Base-by-base conservation (phyloP, 1,284 basidiomycete genomes). In the Albatrellus sp. region DNA sequence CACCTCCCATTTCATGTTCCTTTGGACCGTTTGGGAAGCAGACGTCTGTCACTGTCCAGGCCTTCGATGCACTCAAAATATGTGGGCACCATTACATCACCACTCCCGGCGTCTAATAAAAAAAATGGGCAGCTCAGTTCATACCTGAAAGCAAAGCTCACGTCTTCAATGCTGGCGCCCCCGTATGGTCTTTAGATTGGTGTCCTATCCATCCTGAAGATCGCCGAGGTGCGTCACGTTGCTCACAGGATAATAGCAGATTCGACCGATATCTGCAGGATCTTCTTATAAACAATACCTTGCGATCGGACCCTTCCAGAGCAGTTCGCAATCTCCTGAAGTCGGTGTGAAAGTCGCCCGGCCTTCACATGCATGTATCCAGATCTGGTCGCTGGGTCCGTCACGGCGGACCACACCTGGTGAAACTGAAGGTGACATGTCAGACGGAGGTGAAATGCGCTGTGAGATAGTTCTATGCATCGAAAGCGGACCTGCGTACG, bases 141-240 rank as follows among this genome's bases (percentile, higher is more conserved):
- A 63, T 74, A 38, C 60, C 70, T 2, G 70, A 66, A 33, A 74
- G 71, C 48, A 63, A 69, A 28, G 68, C 78, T 0, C 72, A 82
- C 50, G 65, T 90, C 0, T 81, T 94, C 61, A 85, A 82, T 50
- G 81, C 84, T 0, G 92, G 92, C 1, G 82, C 80, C 2, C 84
- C 87, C 0, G 83, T 89, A 12, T 90, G 85, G 80, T 86, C 78
- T 0, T 57, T 93, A 14, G 89, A 92, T 54, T 96, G 91, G 90
- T 90, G 89, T 58, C 90, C 91, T 1, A 77, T 80, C 14, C 72
- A 83, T 48, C 66, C 72, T 19, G 64, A 69, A 20, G 77, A 83
- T 43, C 70, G 78, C 42, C 53, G 62, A 40, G 55, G 84, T 85
- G 50, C 50, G 68, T 56, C 39, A 16, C 5, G 14, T 38, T 16